Base-by-base conservation (phyloP, 306 rosid genomes). In the Vicia sativa region DNA sequence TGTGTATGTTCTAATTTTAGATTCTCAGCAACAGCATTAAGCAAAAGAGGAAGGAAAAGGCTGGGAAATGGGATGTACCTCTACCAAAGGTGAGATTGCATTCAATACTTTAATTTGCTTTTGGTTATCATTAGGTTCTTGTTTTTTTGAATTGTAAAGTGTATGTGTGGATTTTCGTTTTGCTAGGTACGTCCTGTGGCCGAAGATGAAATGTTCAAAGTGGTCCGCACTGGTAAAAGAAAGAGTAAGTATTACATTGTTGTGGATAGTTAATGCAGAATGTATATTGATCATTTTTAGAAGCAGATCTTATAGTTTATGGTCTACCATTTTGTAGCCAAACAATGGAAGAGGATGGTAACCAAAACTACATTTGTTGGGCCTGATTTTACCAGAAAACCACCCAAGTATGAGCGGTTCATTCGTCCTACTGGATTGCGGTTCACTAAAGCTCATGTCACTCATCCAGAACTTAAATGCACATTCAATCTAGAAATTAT, bases 41-140 rank as follows among this genome's bases (percentile, higher is more conserved):
- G 91, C 96, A 92, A 77, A 92, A 92, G 77, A 81, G 98, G 77
- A 92, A 92, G 72, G 98, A 92, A 82, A 92, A 85, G 73, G 97
- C 98, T 73, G 98, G 98, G 44, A 92, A 87, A 74, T 92, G 98
- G 96, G 98, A 90, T 77, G 98, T 92, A 14, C 98, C 98, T 69
- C 78, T 92, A 16, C 96, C 98, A 25, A 90, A 92, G 96, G 98
- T 87, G 73, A 77, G 71, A 48, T 21, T 23, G 14, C 0, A 34
- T 49, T 45, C 26, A 19, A 38, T 28, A 31, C 38, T 58, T 11
- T 15, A 41, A 48, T 60, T 42, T 48, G 61, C 14, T 37, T n/a
- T n/a, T n/a, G n/a, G n/a, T n/a, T n/a, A n/a, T n/a, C n/a, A n/a
- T n/a, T n/a, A n/a, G n/a, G n/a, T n/a, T n/a, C n/a, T n/a, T n/a